These are phyloP conservation scores for Panaeolus papilionaceus DNA, from an alignment of 768 basidiomycete genomes.

Conservation along the genomic window DNA sequence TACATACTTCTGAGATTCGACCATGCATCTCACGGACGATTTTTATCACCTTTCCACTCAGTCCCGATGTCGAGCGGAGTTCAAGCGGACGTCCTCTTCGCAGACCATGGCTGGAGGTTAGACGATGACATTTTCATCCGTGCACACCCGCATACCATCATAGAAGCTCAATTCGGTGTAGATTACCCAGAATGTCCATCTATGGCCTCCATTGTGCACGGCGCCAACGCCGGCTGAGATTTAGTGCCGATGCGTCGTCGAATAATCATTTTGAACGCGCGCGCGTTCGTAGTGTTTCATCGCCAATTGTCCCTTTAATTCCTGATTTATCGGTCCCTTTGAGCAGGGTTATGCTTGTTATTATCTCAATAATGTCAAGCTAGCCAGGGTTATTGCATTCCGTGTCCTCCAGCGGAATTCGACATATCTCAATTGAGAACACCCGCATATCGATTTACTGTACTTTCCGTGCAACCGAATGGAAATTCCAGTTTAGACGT, in stretches of 20 bases:
- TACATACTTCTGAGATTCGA: neutral
- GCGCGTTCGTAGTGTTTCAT: neutral
- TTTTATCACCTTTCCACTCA: slow-evolving; percentile 5
- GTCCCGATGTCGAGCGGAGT: slow-evolving; percentile 11
- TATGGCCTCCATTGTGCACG: slow-evolving; percentile 10
- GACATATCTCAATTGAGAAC: slow-evolving; percentile 1
- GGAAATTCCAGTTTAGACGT: neutral
- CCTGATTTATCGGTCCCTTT: neutral
- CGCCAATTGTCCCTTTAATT: neutral
- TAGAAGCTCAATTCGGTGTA: neutral
- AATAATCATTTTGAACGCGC: neutral
- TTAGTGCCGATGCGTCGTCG: neutral
- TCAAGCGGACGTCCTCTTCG: slow-evolving; percentile 7
- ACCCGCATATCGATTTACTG: neutral
- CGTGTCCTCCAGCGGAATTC: neutral
- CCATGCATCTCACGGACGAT: slow-evolving; percentile 6
- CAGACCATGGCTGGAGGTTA: slow-evolving; percentile 12
- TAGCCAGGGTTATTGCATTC: neutral
- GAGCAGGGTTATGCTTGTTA: neutral
- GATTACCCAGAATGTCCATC: slow-evolving; percentile 9
- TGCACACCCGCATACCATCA: slow-evolving; percentile 3
- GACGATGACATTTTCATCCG: slow-evolving; percentile 6
- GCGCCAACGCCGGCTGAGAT: slow-evolving; percentile 5
- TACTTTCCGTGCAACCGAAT: neutral
- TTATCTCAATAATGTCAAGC: neutral